Conservation (phyloP, 345 rosid species). For the Salix arbutifolia region DNA sequence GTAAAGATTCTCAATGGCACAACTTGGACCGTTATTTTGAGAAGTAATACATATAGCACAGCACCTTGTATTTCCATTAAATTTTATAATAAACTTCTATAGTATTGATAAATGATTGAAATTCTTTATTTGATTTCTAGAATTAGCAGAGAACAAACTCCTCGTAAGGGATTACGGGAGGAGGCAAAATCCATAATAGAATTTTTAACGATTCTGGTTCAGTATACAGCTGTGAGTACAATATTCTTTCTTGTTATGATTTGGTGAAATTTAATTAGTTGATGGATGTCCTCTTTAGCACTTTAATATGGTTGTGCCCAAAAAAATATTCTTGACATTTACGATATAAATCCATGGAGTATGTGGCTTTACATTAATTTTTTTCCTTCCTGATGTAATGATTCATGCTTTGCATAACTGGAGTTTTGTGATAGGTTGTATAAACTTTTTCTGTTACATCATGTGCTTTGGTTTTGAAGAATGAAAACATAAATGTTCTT, state of each 20-base stretch:
- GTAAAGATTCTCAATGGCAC: slow-evolving; percentile 99
- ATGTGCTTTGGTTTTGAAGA: not conserved
- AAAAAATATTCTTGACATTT: not conserved
- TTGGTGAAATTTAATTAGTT: not conserved
- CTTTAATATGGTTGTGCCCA: not conserved
- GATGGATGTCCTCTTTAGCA: not conserved
- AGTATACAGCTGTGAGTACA: slow-evolving; percentile 79
- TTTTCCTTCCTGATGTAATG: not conserved
- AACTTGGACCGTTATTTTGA: slow-evolving; percentile 88
- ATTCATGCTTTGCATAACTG: not conserved
- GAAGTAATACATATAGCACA: slow-evolving; percentile 50
- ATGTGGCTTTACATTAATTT: not conserved
- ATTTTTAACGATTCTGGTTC: slow-evolving; percentile 68
- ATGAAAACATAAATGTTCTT: not conserved
- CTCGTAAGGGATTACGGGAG: slow-evolving; percentile 62
- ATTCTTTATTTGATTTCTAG: slow-evolving; percentile 45
- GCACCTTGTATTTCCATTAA: slow-evolving; percentile 2
- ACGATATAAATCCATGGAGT: not conserved
- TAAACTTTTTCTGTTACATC: not conserved
- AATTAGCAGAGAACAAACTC: slow-evolving; percentile 39
- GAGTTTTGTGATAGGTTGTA: not conserved
- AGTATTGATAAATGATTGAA: not conserved
- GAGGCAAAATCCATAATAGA: slow-evolving; percentile 67
- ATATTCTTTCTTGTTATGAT: not conserved
- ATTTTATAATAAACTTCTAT: not conserved